These are phyloP conservation scores for Pyrus betulifolia DNA, from an alignment of 306 rosid species.

Conservation along the genomic window DNA sequence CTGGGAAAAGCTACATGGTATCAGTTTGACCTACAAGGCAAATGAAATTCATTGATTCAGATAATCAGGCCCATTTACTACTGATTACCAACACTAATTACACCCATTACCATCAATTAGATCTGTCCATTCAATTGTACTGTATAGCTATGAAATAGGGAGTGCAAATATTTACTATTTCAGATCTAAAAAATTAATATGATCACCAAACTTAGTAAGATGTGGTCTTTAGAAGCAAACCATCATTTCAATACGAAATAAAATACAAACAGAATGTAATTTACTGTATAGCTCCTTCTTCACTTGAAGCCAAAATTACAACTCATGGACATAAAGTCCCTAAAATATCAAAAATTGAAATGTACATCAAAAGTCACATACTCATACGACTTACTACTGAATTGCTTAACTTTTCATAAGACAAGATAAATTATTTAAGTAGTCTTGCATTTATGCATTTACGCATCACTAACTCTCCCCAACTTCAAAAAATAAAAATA, in stretches of 20 bases:
- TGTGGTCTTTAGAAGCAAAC: background rate
- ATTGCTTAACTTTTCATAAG: background rate
- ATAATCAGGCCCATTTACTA: background rate
- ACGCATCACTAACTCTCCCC: too few species aligned
- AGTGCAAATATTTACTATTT: background rate
- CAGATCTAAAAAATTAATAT: background rate
- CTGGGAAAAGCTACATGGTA: constrained; percentile 11
- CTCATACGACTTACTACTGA: background rate
- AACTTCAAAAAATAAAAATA: too few species aligned
- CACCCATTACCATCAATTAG: background rate
- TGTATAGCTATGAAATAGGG: background rate
- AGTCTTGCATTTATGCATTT: background rate
- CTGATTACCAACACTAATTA: background rate
- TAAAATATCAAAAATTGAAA: background rate
- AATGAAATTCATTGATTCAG: background rate
- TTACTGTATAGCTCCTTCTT: background rate
- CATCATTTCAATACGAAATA: background rate
- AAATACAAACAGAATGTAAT: background rate
- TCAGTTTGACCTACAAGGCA: background rate
- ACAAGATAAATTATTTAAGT: background rate
- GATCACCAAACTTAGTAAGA: background rate
- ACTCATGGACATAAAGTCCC: background rate
- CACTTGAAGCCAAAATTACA: background rate
- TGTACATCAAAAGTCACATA: background rate
- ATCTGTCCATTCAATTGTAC: background rate